These are phyloP conservation scores for Trametopsis cervina DNA, from an alignment of 768 basidiomycete species.

Conservation along the genomic window DNA sequence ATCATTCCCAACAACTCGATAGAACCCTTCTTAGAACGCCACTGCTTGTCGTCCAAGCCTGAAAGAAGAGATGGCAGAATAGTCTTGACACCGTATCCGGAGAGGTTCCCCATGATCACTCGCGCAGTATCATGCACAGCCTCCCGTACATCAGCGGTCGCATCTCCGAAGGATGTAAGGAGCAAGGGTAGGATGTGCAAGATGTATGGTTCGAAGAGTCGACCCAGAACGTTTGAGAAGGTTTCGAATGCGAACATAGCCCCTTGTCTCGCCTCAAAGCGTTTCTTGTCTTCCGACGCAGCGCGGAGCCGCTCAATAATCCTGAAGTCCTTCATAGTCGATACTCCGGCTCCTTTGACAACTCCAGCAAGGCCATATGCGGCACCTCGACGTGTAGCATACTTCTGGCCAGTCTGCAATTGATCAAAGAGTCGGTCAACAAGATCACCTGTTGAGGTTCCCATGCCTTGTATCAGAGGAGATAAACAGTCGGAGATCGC, in stretches of 20 bases:
- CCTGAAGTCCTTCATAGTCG: slow-evolving; percentile 77
- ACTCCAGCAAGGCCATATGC: slow-evolving; percentile 94
- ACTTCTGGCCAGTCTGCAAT: slow-evolving; percentile 74
- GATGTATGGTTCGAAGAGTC: slow-evolving; percentile 91
- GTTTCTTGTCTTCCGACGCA: slow-evolving; percentile 86
- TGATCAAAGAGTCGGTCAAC: slow-evolving; percentile 73
- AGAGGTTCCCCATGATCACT: slow-evolving; percentile 93
- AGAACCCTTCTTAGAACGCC: slow-evolving; percentile 96
- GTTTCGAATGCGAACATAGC: slow-evolving; percentile 95
- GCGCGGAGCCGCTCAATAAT: slow-evolving; percentile 65
- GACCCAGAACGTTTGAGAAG: slow-evolving; percentile 76
- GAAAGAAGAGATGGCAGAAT: slow-evolving; percentile 85
- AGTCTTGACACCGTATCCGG: slow-evolving; percentile 92
- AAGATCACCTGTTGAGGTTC: slow-evolving; percentile 49
- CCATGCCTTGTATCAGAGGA: slow-evolving; percentile 72
- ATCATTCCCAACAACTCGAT: slow-evolving; percentile 97
- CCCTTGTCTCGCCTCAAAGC: slow-evolving; percentile 82
- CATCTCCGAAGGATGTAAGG: slow-evolving; percentile 81
- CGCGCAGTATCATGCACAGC: slow-evolving; percentile 88
- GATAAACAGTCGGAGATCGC: slow-evolving; percentile 95
- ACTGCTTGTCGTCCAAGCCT: slow-evolving; percentile 95
- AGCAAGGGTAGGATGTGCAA: slow-evolving; percentile 78
- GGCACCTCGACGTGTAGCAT: slow-evolving; percentile 92
- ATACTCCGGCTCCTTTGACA: slow-evolving; percentile 85
- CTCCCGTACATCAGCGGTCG: slow-evolving; percentile 82